Conservation (phyloP, 2,329 filamentous ascomycete genomes). For the Mycosphaerella sp. region DNA sequence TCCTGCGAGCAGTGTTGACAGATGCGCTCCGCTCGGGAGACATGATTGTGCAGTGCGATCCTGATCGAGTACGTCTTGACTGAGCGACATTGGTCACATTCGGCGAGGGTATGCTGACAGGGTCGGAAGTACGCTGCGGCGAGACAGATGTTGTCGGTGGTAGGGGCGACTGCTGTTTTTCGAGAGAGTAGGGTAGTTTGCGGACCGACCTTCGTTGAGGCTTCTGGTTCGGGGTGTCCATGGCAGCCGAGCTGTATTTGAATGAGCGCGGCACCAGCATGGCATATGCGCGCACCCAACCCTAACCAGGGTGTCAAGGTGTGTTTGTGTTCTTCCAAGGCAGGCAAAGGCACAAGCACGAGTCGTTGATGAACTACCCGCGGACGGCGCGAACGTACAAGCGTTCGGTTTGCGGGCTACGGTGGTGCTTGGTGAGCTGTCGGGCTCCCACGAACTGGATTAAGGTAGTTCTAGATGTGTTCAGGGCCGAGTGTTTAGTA, state of each 20-base stretch:
- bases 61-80: constrained; percentile 26
- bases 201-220: constrained; percentile 8
- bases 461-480: too few species aligned
- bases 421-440: constrained; percentile 1
- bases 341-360: background rate
- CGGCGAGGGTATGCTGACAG: constrained; percentile 39
- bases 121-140: constrained; percentile 34
- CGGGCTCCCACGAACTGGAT: constrained; percentile 3
- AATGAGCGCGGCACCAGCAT: constrained; percentile 46
- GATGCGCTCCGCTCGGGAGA: constrained; percentile 17
- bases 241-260: constrained; percentile 36
- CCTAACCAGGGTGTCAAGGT: constrained; percentile 3
- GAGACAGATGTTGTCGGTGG: constrained; percentile 10
- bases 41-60: constrained; percentile 29
- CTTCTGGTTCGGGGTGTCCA: constrained; percentile 18
- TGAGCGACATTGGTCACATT: constrained; percentile 30
- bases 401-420: background rate
- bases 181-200: constrained; percentile 4
- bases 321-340: constrained; percentile 17
- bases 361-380: constrained; percentile 12
- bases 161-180: constrained; percentile 17
- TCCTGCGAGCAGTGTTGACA: constrained; percentile 22
- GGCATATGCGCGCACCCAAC: constrained; percentile 5
- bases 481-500: constrained; percentile 5
- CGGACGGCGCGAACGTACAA: constrained; percentile 9